Evolutionary conservation across 352 stramenopile genomes (phyloP), one percentile per base, ranked within the genome.

Genomic region (Pythium angustatum): DNA sequence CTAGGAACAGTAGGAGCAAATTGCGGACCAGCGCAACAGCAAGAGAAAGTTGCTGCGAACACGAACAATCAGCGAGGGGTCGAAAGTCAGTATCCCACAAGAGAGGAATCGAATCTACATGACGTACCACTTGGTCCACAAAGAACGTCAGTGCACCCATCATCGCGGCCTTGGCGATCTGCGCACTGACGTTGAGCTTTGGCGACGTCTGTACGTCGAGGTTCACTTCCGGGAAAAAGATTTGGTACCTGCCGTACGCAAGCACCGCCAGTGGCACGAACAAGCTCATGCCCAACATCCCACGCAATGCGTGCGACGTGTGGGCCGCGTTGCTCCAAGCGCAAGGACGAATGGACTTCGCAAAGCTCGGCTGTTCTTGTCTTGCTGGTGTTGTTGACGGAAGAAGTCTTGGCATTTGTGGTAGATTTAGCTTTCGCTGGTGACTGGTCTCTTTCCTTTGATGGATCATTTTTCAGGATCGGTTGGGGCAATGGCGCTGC

Each of bases 211-310:
- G 69, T 19, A 77, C 72, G 19, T 80, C 73, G 24, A 80, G 66
- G 33, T 80, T 76, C 9, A 80, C 58, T 44, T 80, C 66, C 0
- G 69, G 73, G 43, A 80, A 75, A 31, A 76, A 76, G 0, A 79
- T 62, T 44, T 79, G 72, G 40, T 79, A 76, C 34, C 72, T 79
- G 19, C 72, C 69, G 28, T 72, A 76, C 19, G 69, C 69, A 10
- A 79, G 66, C 30, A 79, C 69, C 1, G 72, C 69, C 0, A 77
- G 60, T 19, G 69, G 69, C n/a, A 77, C 62, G 34, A 79, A 79
- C 24, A 75, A 24, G 49, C 66, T 72, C 66, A 79, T 79, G 27
- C 72, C 66, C n/a, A 75, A 64, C 69, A 79, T 74, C 12, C 72
- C 72, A 14, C 62, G 58, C 8, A 75, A 41, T 8, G 69, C 72